Base-by-base conservation (phyloP, 2,329 filamentous ascomycete genomes). In the Beauveria sp. region DNA sequence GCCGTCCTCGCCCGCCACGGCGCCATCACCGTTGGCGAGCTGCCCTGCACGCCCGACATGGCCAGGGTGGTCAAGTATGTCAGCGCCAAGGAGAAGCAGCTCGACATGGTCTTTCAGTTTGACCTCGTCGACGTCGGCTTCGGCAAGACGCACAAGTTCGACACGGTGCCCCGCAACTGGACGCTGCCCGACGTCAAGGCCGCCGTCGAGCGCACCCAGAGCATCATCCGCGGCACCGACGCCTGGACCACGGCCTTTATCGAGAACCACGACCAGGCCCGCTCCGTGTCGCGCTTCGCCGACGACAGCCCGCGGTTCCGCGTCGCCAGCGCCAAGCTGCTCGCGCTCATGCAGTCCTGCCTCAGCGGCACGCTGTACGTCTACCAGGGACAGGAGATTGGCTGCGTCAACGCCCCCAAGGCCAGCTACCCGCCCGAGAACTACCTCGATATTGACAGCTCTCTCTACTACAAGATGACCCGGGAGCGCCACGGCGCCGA, bases 61-160 rank as follows among this genome's bases (percentile, higher is more conserved):
- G 71, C 73, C 3, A 76, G 82, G 43, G 84, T 89, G 1, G 71
- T 88, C 8, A 69, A 77, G 20, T 89, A 87, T 64, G 83, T 89
- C 16, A 79, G 80, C 3, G 79, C 82, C 0, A 72, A 78, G 30
- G 81, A 83, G 60, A 79, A 80, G 62, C 82, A 88, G 70, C 73
- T 90, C 54, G 81, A 85, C 69, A 90, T 89, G 87, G 84, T 88
- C 1, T 89, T 90, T 71, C 84, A 86, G 65, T 86, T 87, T 64
- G 83, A 86, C 65, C 79, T 86, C 12, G 84, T 89, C 8, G 81
- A 87, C 67, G 75, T 87, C 18, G 86, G 82, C 6, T 77, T 79
- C 59, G 80, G 82, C 61, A 70, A 75, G 67, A 71, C 78, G 0
- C 74, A 80, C 54, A 81, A 80, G 64, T 81, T 83, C 67, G 79